A percentile compares a stretch with the other conserved stretches of the same genome.
These are phyloP conservation scores for Asclepias syriaca DNA, from an alignment of 257 asterid genomes.

Conservation along the genomic window DNA sequence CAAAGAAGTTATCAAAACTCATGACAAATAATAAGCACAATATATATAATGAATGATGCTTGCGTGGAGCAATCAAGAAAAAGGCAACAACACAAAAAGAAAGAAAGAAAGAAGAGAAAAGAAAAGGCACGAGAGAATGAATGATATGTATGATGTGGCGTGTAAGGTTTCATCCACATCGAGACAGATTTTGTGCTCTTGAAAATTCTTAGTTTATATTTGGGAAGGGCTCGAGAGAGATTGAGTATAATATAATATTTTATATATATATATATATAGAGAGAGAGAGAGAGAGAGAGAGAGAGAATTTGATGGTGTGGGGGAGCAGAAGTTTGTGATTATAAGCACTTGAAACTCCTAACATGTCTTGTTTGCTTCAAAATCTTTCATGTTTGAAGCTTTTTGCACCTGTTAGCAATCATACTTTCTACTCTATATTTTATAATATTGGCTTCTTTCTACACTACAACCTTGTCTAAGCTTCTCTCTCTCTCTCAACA, in stretches of 20 bases:
- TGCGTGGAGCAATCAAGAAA: conserved; percentile 57
- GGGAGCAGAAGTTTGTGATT: conserved; percentile 22
- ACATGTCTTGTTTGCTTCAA: conserved; percentile 53
- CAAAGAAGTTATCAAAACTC: conserved; percentile 3
- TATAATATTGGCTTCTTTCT: conserved; percentile 19
- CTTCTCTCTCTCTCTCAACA: not conserved
- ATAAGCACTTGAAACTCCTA: conserved; percentile 45
- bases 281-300: too few relatives aligned
- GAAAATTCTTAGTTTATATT: not conserved
- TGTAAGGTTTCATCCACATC: conserved; percentile 50
- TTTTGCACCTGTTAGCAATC: conserved; percentile 34
- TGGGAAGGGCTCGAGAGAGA: conserved; percentile 70
- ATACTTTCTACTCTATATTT: conserved; percentile 20
- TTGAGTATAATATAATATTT: too few relatives aligned
- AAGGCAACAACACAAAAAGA: not conserved
- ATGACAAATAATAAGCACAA: conserved; percentile 2
- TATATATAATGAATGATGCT: conserved; percentile 32
- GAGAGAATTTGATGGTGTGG: conserved; percentile 9
- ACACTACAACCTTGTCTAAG: not conserved
- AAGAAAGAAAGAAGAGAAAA: not conserved
- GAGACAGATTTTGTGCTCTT: conserved; percentile 38
- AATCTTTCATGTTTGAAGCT: conserved; percentile 23
- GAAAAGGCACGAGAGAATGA: conserved; percentile 35
- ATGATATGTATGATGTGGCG: conserved; percentile 71
- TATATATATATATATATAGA: too few relatives aligned